These are phyloP conservation scores for Aspergillus affinis DNA, from an alignment of 495 filamentous ascomycete species.

Conservation along the genomic window DNA sequence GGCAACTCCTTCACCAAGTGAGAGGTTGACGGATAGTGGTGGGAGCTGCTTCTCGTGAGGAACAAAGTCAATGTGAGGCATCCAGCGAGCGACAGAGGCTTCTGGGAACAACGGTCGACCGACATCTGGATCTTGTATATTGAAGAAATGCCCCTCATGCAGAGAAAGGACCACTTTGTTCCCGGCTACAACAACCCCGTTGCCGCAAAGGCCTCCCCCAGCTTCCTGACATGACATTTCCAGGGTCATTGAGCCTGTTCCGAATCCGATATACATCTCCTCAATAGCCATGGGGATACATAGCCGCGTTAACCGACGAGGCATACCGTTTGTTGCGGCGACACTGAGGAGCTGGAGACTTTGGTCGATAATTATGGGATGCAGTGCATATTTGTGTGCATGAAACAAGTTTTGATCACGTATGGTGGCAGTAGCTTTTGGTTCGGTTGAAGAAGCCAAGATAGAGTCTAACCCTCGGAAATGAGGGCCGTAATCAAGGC, in stretches of 20 bases:
- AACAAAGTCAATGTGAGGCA: neutral
- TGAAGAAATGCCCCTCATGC: neutral
- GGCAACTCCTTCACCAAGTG: neutral
- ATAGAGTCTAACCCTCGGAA: neutral
- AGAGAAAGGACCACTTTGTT: neutral
- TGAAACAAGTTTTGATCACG: neutral
- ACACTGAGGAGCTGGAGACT: slow-evolving; percentile 15
- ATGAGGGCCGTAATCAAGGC: neutral
- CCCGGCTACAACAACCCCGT: neutral
- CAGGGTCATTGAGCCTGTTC: neutral
- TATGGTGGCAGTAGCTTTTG: neutral
- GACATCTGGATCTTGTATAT: neutral
- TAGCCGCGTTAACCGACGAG: slow-evolving; percentile 3
- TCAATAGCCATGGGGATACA: slow-evolving; percentile 8
- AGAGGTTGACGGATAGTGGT: neutral
- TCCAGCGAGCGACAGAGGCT: neutral
- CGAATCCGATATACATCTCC: slow-evolving; percentile 1
- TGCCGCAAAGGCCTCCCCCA: neutral
- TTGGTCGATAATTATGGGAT: slow-evolving; percentile 19
- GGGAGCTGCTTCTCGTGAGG: neutral
- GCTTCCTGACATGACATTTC: neutral
- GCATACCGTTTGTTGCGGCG: slow-evolving; percentile 14
- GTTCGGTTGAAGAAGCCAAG: neutral
- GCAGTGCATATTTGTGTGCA: neutral
- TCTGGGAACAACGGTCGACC: neutral